Evolutionary conservation across 225 moss, liverwort and hornwort genomes (phyloP), one percentile per base, ranked within the genome.

Genomic region (Antitrichia curtipendula): DNA sequence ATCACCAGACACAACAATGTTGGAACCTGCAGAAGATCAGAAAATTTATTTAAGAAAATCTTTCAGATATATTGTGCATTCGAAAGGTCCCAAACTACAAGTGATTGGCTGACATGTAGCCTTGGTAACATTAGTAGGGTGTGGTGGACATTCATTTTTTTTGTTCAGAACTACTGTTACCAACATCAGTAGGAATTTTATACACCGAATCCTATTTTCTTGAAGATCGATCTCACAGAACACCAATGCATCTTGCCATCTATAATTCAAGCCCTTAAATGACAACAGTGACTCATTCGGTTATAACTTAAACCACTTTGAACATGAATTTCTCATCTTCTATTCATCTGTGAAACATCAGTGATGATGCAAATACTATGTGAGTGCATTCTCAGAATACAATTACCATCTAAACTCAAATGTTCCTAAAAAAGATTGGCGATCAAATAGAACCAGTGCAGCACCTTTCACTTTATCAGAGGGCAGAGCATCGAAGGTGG

Each of bases 1-100:
- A 88, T 99, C 98, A 59, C 98, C 98, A 78, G 98, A 99, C 29
- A 99, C 98, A 75, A 99, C 96, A 85, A 99, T 96, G 68, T 95
- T 99, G 72, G 95, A 97, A 73, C 98, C 98, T 94, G 89, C 82
- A 87, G 59, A 81, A 73, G 25, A 28, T 23, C 80, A 87, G 14
- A 76, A 43, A 32, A 47, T 25, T 14, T 6, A 41, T 34, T 16
- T 36, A 45, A 45, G 75, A 19, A 22, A 62, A 41, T 17, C 9
- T 47, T 52, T 66, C 73, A 41, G 65, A n/a, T 18, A 36, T 18
- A 19, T 12, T n/a, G 54, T 27, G 52, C 57, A 74, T 71, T 57
- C 79, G 47, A 57, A 41, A 27, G 28, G 34, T 76, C 22, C 23
- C 3, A 64, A n/a, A 61, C 27, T 28, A 36, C 47, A 49, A 49